Conservation (phyloP, 257 asterid species). For the Phtheirospermum japonicum region DNA sequence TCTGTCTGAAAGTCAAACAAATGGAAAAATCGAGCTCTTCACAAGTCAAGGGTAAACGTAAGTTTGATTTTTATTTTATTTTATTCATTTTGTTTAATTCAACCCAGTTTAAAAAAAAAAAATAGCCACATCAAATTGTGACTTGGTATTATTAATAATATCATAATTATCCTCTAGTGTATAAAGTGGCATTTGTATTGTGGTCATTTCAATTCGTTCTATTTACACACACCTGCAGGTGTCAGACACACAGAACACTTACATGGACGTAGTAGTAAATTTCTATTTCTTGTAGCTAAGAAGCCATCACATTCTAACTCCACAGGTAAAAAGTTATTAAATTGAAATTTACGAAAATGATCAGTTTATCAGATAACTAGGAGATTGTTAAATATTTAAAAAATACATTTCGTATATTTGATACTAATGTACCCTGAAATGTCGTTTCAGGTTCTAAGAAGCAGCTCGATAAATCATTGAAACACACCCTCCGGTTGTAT, state of each 20-base stretch:
- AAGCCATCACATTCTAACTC: constrained; percentile 39
- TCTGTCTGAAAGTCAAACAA: constrained; percentile 49
- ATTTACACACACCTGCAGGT: constrained; percentile 37
- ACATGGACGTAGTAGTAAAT: constrained; percentile 48
- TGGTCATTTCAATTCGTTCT: not conserved
- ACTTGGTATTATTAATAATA: not conserved
- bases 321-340: constrained; percentile 34
- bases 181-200: not conserved
- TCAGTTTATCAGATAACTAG: not conserved
- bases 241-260: constrained; percentile 41
- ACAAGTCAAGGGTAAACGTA: constrained; percentile 53
- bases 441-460: constrained; percentile 56
- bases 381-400: not conserved
- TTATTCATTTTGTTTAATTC: constrained; percentile 15
- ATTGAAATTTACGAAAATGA: constrained; percentile 1
- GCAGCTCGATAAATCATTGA: constrained; percentile 54
- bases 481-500: constrained; percentile 60
- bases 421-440: constrained; percentile 5
- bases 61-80: constrained; percentile 30
- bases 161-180: not conserved
- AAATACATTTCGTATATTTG: not conserved
- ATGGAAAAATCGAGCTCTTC: constrained; percentile 36
- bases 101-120: no score
- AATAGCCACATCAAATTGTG: not conserved
- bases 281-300: constrained; percentile 48